Percentiles rank a stretch among this genome's conserved stretches.
phyloP scores from a whole-genome alignment of 148 eudicot species.

The Euryodendron excelsum region DNA sequence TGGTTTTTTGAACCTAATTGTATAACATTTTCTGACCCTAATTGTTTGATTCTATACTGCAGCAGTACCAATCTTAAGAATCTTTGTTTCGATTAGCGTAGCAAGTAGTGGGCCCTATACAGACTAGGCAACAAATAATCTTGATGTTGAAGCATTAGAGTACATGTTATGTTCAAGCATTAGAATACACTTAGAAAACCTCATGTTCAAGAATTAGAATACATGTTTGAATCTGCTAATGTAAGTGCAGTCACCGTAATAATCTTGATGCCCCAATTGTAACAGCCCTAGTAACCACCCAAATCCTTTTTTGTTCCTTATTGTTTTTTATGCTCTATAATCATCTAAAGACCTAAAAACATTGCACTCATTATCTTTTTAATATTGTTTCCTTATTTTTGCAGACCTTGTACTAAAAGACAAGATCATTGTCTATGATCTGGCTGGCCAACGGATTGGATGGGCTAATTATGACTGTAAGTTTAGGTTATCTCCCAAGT shows the following conservation, averaged over 20 bases:
- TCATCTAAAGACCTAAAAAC: not conserved
- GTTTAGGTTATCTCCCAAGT: too few relatives aligned
- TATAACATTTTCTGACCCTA: not conserved
- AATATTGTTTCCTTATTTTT: not conserved
- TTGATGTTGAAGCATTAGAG: too few relatives aligned
- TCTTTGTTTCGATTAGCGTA: not conserved
- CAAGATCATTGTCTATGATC: slow-evolving; percentile 76
- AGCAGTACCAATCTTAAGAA: not conserved
- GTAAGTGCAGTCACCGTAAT: too few relatives aligned
- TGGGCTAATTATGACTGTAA: slow-evolving; percentile 97
- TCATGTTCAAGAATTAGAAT: too few relatives aligned
- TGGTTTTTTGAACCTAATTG: not conserved
- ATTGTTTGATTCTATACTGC: too few relatives aligned
- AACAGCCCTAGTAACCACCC: too few relatives aligned
- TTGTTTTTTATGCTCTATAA: not conserved
- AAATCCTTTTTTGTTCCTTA: too few relatives aligned
- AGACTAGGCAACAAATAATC: too few relatives aligned
- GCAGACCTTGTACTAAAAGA: slow-evolving; percentile 93
- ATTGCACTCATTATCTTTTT: not conserved
- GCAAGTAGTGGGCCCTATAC: too few relatives aligned
- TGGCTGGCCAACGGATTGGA: slow-evolving; percentile 86
- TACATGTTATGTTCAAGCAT: too few relatives aligned
- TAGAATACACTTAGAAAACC: too few relatives aligned
- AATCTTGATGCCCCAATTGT: not conserved
- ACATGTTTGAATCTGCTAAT: too few relatives aligned